Base-by-base conservation (phyloP, 1,284 basidiomycete genomes). In the Papiliotrema laurentii region DNA sequence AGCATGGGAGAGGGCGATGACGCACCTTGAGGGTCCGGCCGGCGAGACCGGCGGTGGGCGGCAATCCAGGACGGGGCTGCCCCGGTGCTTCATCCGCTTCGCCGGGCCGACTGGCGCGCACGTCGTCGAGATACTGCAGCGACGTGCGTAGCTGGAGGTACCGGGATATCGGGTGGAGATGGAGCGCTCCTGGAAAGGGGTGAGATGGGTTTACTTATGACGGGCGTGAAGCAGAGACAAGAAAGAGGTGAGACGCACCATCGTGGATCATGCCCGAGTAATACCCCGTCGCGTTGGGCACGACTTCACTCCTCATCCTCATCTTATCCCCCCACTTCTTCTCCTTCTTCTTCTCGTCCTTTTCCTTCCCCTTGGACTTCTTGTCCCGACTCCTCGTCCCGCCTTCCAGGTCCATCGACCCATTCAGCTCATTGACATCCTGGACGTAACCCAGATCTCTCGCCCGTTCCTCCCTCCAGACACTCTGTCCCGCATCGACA, bases 391-490 rank as follows among this genome's bases (percentile, higher is more conserved):
- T 54, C 43, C 47, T 53, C 21, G 19, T 24, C 10, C 64, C 64
- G 26, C 60, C 64, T 18, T 53, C 54, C 13, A 60, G 47, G 36
- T 51, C 59, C 9, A 40, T 54, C 21, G 48, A 14, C 5, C 62
- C 65, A 50, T 64, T 61, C 22, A 47, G 43, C 4, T 47, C 37
- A 21, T 48, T 49, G 3, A 53, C 47, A 33, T 68, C 63, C 26
- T 55, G 54, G 0, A 60, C 60, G 39, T 64, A 71, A 1, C 64
- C 65, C 31, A 72, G 56, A 26, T 71, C 68, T 24, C 58, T 58
- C 16, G 70, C 72, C 27, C 64, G 53, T 33, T 73, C 71, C 33
- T 73, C 68, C 37, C 71, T 55, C 72, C 72, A 74, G 16, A 71
- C 67, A 26, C 56, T 55, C 16, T 49, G 36, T 21, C 64, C 59